A percentile compares a stretch with the other conserved stretches of the same genome.
These are phyloP conservation scores for Colletotrichum sp. DNA, from an alignment of 2,329 filamentous ascomycete species.

Conservation along the genomic window DNA sequence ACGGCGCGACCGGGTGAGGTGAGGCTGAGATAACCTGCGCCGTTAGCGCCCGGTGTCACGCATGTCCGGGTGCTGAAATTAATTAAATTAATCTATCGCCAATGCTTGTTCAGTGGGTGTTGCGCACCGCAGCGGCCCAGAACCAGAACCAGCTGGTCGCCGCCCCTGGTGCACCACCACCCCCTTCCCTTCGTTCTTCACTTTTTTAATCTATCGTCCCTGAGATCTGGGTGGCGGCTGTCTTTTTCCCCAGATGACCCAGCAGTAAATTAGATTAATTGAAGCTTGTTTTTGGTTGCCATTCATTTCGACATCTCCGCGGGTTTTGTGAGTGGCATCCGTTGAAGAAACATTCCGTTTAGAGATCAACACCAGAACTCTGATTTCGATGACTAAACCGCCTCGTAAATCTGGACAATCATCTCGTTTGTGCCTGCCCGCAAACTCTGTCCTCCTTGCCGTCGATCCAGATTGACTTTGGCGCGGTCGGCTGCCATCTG, in stretches of 20 bases:
- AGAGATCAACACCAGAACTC: background rate
- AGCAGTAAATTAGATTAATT: background rate
- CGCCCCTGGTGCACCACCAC: background rate
- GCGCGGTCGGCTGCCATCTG: background rate
- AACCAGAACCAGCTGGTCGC: background rate
- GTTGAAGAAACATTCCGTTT: background rate
- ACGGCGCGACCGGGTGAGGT: background rate
- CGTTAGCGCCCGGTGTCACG: background rate
- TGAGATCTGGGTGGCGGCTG: background rate
- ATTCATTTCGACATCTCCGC: background rate
- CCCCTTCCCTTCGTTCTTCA: background rate
- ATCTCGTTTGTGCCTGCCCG: background rate
- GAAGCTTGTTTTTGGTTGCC: background rate
- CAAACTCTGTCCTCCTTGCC: background rate
- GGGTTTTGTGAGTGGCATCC: background rate
- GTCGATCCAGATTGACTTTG: constrained; percentile 9
- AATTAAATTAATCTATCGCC: constrained; percentile 13
- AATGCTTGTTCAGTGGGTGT: constrained; percentile 16
- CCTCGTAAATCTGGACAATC: background rate
- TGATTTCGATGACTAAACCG: background rate
- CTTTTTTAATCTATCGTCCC: background rate
- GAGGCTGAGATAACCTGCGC: background rate
- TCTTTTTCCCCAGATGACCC: background rate
- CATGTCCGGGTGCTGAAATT: background rate
- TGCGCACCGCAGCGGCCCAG: background rate